phyloP scores from a whole-genome alignment of 1,284 basidiomycete genomes.

The Cryptococcus sp. region DNA sequence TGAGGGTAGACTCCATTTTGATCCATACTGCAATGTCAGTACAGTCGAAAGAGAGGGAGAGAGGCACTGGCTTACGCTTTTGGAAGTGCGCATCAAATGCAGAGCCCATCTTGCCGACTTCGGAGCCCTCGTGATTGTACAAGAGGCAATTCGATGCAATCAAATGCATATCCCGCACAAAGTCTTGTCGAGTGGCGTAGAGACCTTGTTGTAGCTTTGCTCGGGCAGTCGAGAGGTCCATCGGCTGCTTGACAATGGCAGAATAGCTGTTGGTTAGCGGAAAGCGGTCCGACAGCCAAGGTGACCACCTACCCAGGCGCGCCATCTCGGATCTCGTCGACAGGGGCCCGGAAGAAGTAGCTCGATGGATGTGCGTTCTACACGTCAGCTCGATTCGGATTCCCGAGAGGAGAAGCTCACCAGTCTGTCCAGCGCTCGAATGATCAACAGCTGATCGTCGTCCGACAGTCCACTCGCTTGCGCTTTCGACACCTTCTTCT shows the following conservation, averaged over 20 bases:
- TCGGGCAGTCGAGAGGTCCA: constrained; percentile 87
- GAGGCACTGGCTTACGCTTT: constrained; percentile 72
- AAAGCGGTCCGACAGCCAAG: not conserved
- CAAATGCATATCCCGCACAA: constrained; percentile 79
- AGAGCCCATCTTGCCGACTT: constrained; percentile 69
- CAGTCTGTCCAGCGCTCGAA: constrained; percentile 76
- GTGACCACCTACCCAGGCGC: constrained; percentile 64
- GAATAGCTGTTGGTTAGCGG: constrained; percentile 61
- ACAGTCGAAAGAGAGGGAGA: constrained; percentile 20
- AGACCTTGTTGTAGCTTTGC: constrained; percentile 77
- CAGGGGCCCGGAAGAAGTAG: constrained; percentile 67
- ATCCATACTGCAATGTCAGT: constrained; percentile 26
- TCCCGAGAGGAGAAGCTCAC: constrained; percentile 12
- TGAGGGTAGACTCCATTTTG: constrained; percentile 36
- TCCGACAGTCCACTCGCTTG: constrained; percentile 75
- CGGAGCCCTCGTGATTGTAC: constrained; percentile 69
- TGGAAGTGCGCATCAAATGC: constrained; percentile 77
- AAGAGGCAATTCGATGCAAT: constrained; percentile 83
- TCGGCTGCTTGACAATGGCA: constrained; percentile 82
- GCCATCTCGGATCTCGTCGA: constrained; percentile 79
- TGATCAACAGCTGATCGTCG: constrained; percentile 72
- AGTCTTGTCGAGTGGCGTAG: constrained; percentile 77
- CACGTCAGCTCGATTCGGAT: constrained; percentile 3
- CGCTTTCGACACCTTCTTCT: constrained; percentile 58
- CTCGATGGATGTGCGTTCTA: constrained; percentile 28